Evolutionary conservation across 2,329 filamentous ascomycete species (phyloP), one percentile per base, ranked within the genome.

Genomic region (Penicillium sp.): DNA sequence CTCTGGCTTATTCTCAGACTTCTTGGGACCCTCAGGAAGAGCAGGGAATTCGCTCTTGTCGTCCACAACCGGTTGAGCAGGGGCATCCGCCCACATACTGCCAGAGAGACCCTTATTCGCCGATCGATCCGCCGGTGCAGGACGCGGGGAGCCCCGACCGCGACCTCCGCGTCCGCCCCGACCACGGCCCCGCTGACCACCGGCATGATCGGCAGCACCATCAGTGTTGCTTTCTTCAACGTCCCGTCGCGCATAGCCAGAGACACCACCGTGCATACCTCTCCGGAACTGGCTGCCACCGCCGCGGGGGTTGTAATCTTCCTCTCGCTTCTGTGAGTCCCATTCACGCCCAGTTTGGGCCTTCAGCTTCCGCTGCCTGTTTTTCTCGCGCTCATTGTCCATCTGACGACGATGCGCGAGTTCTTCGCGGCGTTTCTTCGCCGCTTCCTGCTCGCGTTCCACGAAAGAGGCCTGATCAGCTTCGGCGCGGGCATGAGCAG

Each of bases 401-500:
- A 87, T 85, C 50, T 80, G 79, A 55, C 81, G 81, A 32, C 83
- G 71, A 55, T 84, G 81, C 52, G 68, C 69, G 4, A 62, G 62
- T 54, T 79, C 77, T 61, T 86, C 80, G 48, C 79, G 79, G 52
- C 81, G 75, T 52, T 83, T 80, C 60, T 81, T 77, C 21, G 80
- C 79, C 0, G 83, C 81, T 9, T 83, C 73, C 32, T 82, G 81
- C 65, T 89, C 86, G n/a, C 85, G 79, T 54, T 85, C 80, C 40
- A 85, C 79, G 67, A 87, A 88, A 0, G 81, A 82, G 3, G 84
- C 85, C 50, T 83, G 80, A 60, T 89, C 86, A n/a, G 84, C 85
- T 73, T 88, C 83, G n/a, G 85, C 85, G 24, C 85, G 80, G 1
- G 82, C 83, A 65, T 89, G 85, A 0, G 84, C 83, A 8, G 83